phyloP scores from a whole-genome alignment of 768 basidiomycete genomes.

The Amanita pseudoporphyria region DNA sequence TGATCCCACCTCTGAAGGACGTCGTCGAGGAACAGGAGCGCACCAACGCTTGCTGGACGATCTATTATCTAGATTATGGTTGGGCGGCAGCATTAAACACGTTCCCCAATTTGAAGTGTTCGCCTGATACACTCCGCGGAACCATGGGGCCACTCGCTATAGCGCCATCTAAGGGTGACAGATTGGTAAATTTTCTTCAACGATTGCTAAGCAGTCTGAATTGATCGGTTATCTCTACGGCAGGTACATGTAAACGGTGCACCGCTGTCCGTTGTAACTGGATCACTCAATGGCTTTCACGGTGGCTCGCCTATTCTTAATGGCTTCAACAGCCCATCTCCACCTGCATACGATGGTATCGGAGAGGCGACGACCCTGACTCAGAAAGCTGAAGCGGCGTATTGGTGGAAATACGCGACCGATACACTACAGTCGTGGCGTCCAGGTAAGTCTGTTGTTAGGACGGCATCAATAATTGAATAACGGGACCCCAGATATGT shows the following conservation, averaged over 20 bases:
- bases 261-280: not conserved
- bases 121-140: conserved; percentile 6
- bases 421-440: conserved; percentile 3
- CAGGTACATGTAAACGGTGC: conserved; percentile 1
- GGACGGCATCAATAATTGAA: not conserved
- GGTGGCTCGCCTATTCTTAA: not conserved
- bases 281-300: not conserved
- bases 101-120: conserved; percentile 4
- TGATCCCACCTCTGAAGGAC: conserved; percentile 19
- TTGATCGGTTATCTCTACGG: conserved; percentile 1
- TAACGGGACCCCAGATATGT: not conserved
- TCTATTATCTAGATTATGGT: conserved; percentile 22
- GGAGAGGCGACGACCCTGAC: not conserved
- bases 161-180: not conserved
- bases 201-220: not conserved
- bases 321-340: not conserved
- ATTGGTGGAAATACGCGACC: conserved; percentile 4
- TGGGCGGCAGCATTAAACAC: conserved; percentile 36
- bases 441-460: not conserved
- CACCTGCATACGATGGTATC: not conserved
- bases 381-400: conserved; percentile 6
- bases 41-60: conserved; percentile 27
- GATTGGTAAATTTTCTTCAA: not conserved
- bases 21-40: conserved; percentile 27
- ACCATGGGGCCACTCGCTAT: not conserved